phyloP scores from a whole-genome alignment of 768 basidiomycete genomes.

The Hydnum rufescens region DNA sequence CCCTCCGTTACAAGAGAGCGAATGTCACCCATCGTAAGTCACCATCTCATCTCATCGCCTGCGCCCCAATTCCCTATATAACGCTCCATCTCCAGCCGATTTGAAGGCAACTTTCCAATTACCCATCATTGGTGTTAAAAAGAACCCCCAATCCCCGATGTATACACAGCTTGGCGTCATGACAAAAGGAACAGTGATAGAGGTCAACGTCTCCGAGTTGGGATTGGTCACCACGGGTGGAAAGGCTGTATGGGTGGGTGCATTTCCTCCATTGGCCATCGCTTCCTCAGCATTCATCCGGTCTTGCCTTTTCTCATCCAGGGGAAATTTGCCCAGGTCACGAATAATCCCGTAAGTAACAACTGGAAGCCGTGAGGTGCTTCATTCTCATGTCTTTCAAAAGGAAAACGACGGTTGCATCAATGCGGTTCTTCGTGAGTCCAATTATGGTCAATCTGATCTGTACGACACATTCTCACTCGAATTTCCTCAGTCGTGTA shows the following conservation, averaged over 20 bases:
- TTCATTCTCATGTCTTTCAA: neutral
- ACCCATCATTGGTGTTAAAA: conserved; percentile 94
- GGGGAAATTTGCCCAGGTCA: conserved; percentile 31
- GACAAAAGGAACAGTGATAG: conserved; percentile 95
- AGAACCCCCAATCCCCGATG: conserved; percentile 98
- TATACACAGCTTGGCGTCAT: conserved; percentile 91
- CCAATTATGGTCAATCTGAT: neutral
- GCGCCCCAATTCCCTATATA: too few species aligned
- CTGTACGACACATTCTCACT: neutral
- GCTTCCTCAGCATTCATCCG: neutral
- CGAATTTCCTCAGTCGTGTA: neutral
- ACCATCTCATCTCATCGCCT: neutral
- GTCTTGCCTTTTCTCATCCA: conserved; percentile 1
- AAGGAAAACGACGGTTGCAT: conserved; percentile 87
- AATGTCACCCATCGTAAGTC: conserved; percentile 90
- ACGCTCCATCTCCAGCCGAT: conserved; percentile 40
- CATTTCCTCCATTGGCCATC: conserved; percentile 4
- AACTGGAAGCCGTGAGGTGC: neutral
- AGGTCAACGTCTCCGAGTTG: conserved; percentile 96
- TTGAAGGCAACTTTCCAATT: conserved; percentile 97
- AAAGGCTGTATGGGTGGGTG: conserved; percentile 35
- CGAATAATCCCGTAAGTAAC: conserved; percentile 10
- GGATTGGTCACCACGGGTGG: conserved; percentile 96
- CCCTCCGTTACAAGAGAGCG: conserved; percentile 90
- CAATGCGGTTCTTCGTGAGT: conserved; percentile 79